Base-by-base conservation (phyloP, 371 early-diverging fungal species). In the Lichtheimia ornata region DNA sequence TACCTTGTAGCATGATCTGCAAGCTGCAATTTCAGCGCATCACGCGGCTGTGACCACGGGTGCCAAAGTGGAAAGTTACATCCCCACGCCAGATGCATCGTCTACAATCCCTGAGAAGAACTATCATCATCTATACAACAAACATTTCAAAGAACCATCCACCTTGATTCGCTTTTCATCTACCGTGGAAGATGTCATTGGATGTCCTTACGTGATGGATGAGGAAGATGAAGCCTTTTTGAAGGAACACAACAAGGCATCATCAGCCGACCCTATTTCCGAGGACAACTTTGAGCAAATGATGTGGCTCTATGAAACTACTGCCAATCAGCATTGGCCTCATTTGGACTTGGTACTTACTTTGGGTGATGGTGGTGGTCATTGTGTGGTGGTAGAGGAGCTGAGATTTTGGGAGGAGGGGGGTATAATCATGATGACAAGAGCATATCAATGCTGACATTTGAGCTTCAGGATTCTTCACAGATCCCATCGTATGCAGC, bases 11-110 rank as follows among this genome's bases (percentile, higher is more conserved):
- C 79, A 95, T 73, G 97, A 98, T 77, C 77, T 98, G 67, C 95
- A 96, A 84, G 95, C 91, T 18, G 97, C 94, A 58, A 90, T 98
- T 57, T 85, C 89, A 14, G 87, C 91, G 14, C 81, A 85, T 20
- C 86, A 91, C 50, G 88, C 91, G 9, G 91, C 92, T 2, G 84
- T 84, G 18, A 74, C 82, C 9, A 84, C 84, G 5, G 83, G 84
- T 44, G 83, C 84, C 54, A 64, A 75, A 30, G 77, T 84, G 51
- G 69, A 70, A 52, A 70, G 80, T n/a, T 88, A 88, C 63, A 98
- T 97, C 67, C 98, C 98, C 2, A 93, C 93, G 1, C 98, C 98
- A 4, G 94, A 95, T 81, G 97, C 97, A n/a, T 90, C 90, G 11
- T 72, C 77, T 35, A 72, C 78, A 28, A 85, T 90, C n/a, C 54